Percentiles rank a stretch among this genome's conserved stretches.
Conservation (phyloP, 768 basidiomycete genomes). For the Pleurotus ostreatus region DNA sequence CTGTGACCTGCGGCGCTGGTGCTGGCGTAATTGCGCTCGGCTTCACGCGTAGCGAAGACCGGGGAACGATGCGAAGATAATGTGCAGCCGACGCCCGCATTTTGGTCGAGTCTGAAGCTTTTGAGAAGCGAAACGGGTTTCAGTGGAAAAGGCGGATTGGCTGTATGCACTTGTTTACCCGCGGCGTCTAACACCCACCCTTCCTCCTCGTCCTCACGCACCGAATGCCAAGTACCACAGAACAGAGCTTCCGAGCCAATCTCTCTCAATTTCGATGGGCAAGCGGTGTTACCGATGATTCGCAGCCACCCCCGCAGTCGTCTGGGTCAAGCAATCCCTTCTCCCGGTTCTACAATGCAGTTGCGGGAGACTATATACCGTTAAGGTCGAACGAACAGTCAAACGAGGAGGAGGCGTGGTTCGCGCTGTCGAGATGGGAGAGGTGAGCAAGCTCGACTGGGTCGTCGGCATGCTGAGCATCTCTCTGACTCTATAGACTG, state of each 20-base stretch:
- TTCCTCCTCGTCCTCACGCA: not conserved
- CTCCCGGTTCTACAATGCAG: constrained; percentile 80
- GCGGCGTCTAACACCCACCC: not conserved
- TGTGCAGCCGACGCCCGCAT: constrained; percentile 34
- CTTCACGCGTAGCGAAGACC: constrained; percentile 24
- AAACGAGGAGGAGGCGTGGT: constrained; percentile 96
- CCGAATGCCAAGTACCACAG: constrained; percentile 26
- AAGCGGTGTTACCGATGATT: constrained; percentile 65
- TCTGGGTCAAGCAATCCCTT: constrained; percentile 59
- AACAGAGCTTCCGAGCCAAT: constrained; percentile 69
- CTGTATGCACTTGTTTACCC: not conserved
- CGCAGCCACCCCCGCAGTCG: constrained; percentile 39
- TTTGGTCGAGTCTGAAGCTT: not conserved
- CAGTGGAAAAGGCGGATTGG: no score
- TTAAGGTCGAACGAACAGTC: constrained; percentile 75
- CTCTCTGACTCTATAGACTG: constrained; percentile 42
- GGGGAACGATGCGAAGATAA: constrained; percentile 34
- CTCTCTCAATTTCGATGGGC: constrained; percentile 90
- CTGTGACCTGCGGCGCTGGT: constrained; percentile 29
- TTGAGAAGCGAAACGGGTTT: no score
- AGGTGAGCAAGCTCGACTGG: constrained; percentile 45
- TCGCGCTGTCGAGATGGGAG: constrained; percentile 91
- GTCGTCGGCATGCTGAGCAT: not conserved
- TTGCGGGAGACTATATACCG: constrained; percentile 87
- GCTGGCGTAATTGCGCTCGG: constrained; percentile 27